phyloP scores from a whole-genome alignment of 805 yeast genomes.

The Candida lessepsii region DNA sequence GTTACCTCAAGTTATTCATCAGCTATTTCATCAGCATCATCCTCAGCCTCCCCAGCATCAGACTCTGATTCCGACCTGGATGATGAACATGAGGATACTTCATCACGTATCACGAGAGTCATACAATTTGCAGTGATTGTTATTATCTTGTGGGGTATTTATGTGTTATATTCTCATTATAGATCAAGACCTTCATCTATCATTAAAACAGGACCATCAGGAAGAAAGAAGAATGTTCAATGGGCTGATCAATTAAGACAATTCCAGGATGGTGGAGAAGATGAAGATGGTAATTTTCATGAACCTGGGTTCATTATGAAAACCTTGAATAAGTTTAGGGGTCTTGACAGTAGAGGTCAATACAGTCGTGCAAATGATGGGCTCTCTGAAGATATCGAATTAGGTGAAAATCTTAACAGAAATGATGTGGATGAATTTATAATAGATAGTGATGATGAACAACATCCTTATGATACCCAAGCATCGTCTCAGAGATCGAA shows the following conservation, averaged over 20 bases:
- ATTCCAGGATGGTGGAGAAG: constrained; percentile 30
- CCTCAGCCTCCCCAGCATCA: background rate
- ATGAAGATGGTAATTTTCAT: constrained; percentile 17
- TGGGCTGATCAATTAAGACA: constrained; percentile 46
- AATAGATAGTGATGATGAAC: constrained; percentile 51
- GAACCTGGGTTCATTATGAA: constrained; percentile 38
- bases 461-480: constrained; percentile 1
- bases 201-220: constrained; percentile 33
- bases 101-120: constrained; percentile 29
- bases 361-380: constrained; percentile 14
- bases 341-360: constrained; percentile 15
- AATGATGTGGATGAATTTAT: constrained; percentile 43
- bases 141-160: constrained; percentile 41
- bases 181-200: constrained; percentile 41
- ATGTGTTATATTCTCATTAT: constrained; percentile 37
- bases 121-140: constrained; percentile 40
- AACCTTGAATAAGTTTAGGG: constrained; percentile 32
- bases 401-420: constrained; percentile 30
- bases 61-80: constrained; percentile 7
- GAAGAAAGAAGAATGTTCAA: constrained; percentile 44
- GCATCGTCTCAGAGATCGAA: background rate
- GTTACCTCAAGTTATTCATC: too few species aligned
- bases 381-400: constrained; percentile 42
- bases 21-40: too few species aligned
- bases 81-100: background rate